Evolutionary conservation across 1,139 yeast species (phyloP), one percentile per base, ranked within the genome.

Genomic region (Diutina mesorugosa): DNA sequence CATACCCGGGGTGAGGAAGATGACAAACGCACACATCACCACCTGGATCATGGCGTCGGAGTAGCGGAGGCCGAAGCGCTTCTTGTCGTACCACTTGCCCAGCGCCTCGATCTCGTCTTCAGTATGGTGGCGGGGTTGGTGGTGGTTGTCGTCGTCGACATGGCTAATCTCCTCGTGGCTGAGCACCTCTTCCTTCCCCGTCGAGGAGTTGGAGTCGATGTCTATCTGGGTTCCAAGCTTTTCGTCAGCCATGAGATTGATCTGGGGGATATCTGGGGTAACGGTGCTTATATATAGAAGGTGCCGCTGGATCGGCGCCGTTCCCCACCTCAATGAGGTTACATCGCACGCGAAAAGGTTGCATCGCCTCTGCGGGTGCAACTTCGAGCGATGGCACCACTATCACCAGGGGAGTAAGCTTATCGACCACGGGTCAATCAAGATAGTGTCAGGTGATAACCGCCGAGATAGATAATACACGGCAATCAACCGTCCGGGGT

Each of bases 1-100:
- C 80, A 80, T 79, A 58, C 85, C 85, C 0, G 83, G 82, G 26
- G 81, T 75, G 72, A 79, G 69, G 64, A 80, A 80, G 47, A 79
- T 67, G 21, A 78, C 80, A 62, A 80, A 78, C 10, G 82, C 71
- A 61, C 77, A 68, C 70, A 79, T 67, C 41, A 77, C 69, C 35
- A 78, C 68, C 63, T 79, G 83, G 55, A 69, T 63, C 70, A 74
- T 72, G 55, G 79, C 71, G 60, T 69, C 65, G 4, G 82, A 77
- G 65, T 74, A 79, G 9, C 72, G 70, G 2, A 77, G 77, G 18
- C 71, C 58, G 57, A 64, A 65, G 16, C 67, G 60, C 28, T 63
- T 58, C 47, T 58, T 58, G 58, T 62, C 58, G 55, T 61, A 61
- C 55, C 57, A 52, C 18, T 67, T 63, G 26, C 74, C 74, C 53